These are phyloP conservation scores for Paraphaeosphaeria minitans DNA, from an alignment of 2,329 filamentous ascomycete genomes.

Conservation along the genomic window DNA sequence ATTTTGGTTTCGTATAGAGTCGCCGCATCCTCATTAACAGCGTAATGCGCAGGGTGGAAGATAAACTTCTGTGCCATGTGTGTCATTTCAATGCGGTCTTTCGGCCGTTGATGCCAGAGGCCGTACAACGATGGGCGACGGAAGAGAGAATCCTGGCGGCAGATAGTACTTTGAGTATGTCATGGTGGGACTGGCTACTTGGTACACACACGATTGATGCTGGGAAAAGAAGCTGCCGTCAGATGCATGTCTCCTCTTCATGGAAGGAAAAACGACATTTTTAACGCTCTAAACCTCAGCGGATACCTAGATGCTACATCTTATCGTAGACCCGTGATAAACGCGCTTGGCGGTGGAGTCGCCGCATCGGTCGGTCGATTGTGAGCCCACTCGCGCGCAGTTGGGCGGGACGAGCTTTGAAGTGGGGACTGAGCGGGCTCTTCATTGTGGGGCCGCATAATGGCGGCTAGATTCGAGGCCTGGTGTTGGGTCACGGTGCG, in stretches of 20 bases:
- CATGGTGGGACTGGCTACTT: not conserved
- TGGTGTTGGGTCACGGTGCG: too few species aligned
- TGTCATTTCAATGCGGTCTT: not conserved
- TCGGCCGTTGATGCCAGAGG: slow-evolving; percentile 3
- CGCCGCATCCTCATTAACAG: not conserved
- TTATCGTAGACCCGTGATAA: not conserved
- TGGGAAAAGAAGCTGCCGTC: not conserved
- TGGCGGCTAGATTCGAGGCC: too few species aligned
- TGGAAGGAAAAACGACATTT: not conserved
- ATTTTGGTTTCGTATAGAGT: slow-evolving; percentile 21
- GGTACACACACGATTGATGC: not conserved
- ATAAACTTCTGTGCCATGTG: slow-evolving; percentile 15
- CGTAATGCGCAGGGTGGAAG: slow-evolving; percentile 20
- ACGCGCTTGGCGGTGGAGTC: not conserved
- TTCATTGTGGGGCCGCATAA: too few species aligned
- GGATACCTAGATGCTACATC: not conserved
- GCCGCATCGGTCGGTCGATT: not conserved
- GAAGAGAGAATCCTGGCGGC: slow-evolving; percentile 29
- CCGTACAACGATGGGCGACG: slow-evolving; percentile 17
- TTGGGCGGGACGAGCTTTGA: not conserved
- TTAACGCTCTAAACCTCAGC: not conserved
- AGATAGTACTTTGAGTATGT: slow-evolving; percentile 19
- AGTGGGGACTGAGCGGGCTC: not conserved
- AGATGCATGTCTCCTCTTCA: not conserved
- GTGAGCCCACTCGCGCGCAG: not conserved